Percentiles rank a stretch among this genome's conserved stretches.
These are phyloP conservation scores for Sindora glabra DNA, from an alignment of 306 rosid species.

Conservation along the genomic window DNA sequence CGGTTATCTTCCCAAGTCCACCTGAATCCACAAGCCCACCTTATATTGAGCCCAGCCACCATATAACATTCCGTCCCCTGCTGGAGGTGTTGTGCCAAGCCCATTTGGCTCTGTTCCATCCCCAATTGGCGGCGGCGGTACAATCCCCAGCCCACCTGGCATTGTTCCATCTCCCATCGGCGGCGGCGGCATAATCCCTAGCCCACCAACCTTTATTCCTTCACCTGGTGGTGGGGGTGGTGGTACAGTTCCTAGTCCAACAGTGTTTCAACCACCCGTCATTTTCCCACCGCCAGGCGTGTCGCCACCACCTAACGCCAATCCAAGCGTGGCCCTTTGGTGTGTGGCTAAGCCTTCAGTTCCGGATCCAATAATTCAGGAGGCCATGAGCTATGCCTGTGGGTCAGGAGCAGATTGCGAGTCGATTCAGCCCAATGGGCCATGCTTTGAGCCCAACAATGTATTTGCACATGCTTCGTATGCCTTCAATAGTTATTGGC, in stretches of 20 bases:
- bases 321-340: constrained; percentile 48
- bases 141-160: too few species aligned
- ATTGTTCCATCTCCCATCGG: constrained; percentile 45
- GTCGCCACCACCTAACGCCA: constrained; percentile 40
- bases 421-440: constrained; percentile 57
- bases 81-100: constrained; percentile 25
- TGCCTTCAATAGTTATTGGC: constrained; percentile 93
- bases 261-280: constrained; percentile 60
- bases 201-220: constrained; percentile 31
- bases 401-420: constrained; percentile 79
- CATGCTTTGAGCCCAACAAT: constrained; percentile 63
- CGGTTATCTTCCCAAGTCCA: constrained; percentile 27
- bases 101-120: too few species aligned
- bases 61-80: constrained; percentile 35
- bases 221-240: constrained; percentile 47
- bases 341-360: constrained; percentile 92
- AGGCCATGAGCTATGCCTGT: constrained; percentile 94
- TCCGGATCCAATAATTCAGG: constrained; percentile 86
- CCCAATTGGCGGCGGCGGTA: too few species aligned
- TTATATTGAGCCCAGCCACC: constrained; percentile 45
- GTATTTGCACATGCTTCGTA: constrained; percentile 75
- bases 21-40: constrained; percentile 38
- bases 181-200: constrained; percentile 20
- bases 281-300: constrained; percentile 78
- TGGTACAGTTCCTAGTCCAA: constrained; percentile 56